These are phyloP conservation scores for Diaporthe ampelina DNA, from an alignment of 2,329 filamentous ascomycete genomes.

Conservation along the genomic window DNA sequence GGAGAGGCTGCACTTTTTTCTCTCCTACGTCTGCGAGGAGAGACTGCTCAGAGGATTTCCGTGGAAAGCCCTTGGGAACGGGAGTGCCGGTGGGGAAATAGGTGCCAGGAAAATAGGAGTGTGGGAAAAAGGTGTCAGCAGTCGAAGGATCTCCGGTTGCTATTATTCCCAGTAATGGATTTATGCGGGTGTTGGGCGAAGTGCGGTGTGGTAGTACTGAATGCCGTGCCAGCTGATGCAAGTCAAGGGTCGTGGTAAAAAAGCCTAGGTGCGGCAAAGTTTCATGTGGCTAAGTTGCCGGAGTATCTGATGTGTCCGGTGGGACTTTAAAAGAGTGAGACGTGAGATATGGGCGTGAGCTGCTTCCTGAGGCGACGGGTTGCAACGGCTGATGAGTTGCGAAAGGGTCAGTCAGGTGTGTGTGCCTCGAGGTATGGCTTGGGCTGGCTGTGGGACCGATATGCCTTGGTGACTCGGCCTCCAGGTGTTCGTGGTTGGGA, in stretches of 20 bases:
- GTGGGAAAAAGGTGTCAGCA: slow-evolving; percentile 40
- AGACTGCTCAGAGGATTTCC: slow-evolving; percentile 42
- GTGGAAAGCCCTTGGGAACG: slow-evolving; percentile 14
- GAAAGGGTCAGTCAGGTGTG: slow-evolving; percentile 34
- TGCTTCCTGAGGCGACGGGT: slow-evolving; percentile 15
- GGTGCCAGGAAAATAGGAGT: slow-evolving; percentile 36
- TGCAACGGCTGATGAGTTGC: slow-evolving; percentile 35
- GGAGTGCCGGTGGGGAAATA: slow-evolving; percentile 39
- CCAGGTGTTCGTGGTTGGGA: slow-evolving; percentile 30
- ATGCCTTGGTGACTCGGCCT: slow-evolving; percentile 32
- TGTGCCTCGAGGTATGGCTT: slow-evolving; percentile 41
- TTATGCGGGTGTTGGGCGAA: slow-evolving; percentile 30
- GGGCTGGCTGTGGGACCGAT: slow-evolving; percentile 35
- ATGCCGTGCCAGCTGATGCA: slow-evolving; percentile 29
- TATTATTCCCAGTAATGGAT: slow-evolving; percentile 35
- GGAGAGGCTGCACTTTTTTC: slow-evolving; percentile 47
- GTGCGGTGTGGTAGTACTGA: slow-evolving; percentile 18
- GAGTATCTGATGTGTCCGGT: slow-evolving; percentile 21
- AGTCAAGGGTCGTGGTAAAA: slow-evolving; percentile 29
- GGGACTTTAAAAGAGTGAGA: slow-evolving; percentile 22
- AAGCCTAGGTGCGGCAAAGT: slow-evolving; percentile 30
- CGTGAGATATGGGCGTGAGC: slow-evolving; percentile 25
- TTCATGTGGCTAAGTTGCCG: slow-evolving; percentile 20
- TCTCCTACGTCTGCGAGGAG: slow-evolving; percentile 38
- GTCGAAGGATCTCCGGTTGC: slow-evolving; percentile 31